Percentiles rank a stretch among this genome's conserved stretches.
phyloP scores from a whole-genome alignment of 441 rosid species.

The Hura crepitans region DNA sequence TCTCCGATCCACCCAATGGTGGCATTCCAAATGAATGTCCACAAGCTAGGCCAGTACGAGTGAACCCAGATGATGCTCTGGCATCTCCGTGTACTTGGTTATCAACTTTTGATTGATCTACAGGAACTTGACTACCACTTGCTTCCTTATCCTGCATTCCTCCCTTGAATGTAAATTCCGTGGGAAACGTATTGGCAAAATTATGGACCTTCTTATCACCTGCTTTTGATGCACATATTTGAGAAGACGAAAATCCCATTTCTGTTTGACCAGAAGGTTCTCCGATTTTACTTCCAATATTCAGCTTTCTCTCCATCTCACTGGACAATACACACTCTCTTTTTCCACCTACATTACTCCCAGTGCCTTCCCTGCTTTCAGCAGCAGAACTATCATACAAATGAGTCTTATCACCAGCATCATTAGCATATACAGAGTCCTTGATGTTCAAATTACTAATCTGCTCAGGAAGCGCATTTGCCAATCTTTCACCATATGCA shows the following conservation, averaged over 20 bases:
- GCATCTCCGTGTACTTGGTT: conserved; percentile 21
- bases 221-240: conserved; percentile 25
- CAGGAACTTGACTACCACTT: conserved; percentile 29
- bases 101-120: conserved; percentile 27
- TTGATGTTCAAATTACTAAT: conserved; percentile 49
- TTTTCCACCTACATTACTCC: conserved; percentile 31
- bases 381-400: conserved; percentile 23
- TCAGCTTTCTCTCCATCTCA: conserved; percentile 57
- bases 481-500: conserved; percentile 27
- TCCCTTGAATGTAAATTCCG: conserved; percentile 35
- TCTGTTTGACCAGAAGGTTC: conserved; percentile 34
- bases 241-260: conserved; percentile 30
- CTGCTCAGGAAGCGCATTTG: conserved; percentile 36
- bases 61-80: conserved; percentile 25
- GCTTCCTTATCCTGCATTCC: conserved; percentile 27
- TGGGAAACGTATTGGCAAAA: conserved; percentile 24
- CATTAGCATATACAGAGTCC: conserved; percentile 24
- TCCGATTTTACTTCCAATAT: conserved; percentile 30
- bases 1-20: conserved; percentile 30
- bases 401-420: conserved; percentile 19
- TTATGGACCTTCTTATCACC: conserved; percentile 26
- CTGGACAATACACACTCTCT: conserved; percentile 39
- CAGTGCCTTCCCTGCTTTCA: conserved; percentile 26
- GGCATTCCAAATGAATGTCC: conserved; percentile 29
- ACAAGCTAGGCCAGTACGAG: conserved; percentile 27